Percentiles rank a stretch among this genome's conserved stretches.
phyloP scores from a whole-genome alignment of 2,329 filamentous ascomycete species.

The Aspergillus pseudoterreus region DNA sequence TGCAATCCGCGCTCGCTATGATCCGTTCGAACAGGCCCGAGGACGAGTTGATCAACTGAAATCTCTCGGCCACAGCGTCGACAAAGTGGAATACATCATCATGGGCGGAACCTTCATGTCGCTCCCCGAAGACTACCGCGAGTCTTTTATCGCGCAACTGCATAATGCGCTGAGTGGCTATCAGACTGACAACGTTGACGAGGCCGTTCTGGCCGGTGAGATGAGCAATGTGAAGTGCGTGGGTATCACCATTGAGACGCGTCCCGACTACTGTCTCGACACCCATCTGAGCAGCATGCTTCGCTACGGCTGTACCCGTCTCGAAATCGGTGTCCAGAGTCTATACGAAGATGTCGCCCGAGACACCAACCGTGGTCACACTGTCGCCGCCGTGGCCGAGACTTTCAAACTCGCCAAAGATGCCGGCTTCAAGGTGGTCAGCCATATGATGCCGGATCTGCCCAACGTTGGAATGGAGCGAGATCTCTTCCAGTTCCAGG shows the following conservation, averaged over 20 bases:
- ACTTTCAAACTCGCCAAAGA: slow-evolving; percentile 98
- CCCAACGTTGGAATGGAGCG: slow-evolving; percentile 98
- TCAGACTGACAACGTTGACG: slow-evolving; percentile 88
- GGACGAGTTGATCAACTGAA: slow-evolving; percentile 96
- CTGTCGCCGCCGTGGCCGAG: slow-evolving; percentile 89
- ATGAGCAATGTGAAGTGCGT: slow-evolving; percentile 98
- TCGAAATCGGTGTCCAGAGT: slow-evolving; percentile 94
- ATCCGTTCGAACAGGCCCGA: slow-evolving; percentile 95
- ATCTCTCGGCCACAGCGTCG: slow-evolving; percentile 89
- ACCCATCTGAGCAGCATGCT: slow-evolving; percentile 96
- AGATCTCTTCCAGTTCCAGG: slow-evolving; percentile 92
- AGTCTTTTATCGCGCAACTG: slow-evolving; percentile 90
- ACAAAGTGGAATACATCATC: slow-evolving; percentile 99
- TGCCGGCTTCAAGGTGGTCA: slow-evolving; percentile 97
- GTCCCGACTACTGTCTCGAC: slow-evolving; percentile 93
- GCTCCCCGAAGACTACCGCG: slow-evolving; percentile 78
- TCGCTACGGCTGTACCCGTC: slow-evolving; percentile 90
- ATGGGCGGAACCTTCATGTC: slow-evolving; percentile 99
- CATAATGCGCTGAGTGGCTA: slow-evolving; percentile 97
- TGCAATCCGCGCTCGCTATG: slow-evolving; percentile 92
- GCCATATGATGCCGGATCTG: slow-evolving; percentile 99
- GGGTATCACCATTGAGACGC: slow-evolving; percentile 95
- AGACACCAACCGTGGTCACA: slow-evolving; percentile 95
- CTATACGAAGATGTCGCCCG: slow-evolving; percentile 97
- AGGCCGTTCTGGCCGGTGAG: slow-evolving; percentile 88